Conservation (phyloP, 768 basidiomycete species). For the Boletus patriciae region DNA sequence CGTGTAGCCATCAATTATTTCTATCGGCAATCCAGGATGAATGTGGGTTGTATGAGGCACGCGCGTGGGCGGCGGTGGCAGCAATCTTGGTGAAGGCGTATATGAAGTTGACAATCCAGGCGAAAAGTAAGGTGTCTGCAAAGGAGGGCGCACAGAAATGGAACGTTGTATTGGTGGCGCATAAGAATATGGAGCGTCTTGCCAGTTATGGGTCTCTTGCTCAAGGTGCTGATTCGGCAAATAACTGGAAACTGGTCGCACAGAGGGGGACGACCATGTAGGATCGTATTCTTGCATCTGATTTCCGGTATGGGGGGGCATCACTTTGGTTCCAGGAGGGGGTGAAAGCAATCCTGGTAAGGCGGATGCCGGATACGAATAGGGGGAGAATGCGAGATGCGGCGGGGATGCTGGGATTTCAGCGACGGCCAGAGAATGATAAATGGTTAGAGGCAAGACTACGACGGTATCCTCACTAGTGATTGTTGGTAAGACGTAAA, state of each 20-base stretch:
- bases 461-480: conserved; percentile 69
- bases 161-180: conserved; percentile 47
- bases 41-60: conserved; percentile 19
- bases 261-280: conserved; percentile 8
- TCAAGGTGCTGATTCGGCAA: conserved; percentile 6
- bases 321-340: conserved; percentile 16
- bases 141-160: conserved; percentile 48
- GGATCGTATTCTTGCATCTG: conserved; percentile 10
- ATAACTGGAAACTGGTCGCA: conserved; percentile 4
- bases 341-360: conserved; percentile 27
- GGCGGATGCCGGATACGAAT: conserved; percentile 19
- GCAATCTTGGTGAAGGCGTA: conserved; percentile 21
- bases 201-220: conserved; percentile 19
- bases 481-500: conserved; percentile 10
- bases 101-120: conserved; percentile 38
- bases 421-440: conserved; percentile 63
- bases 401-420: conserved; percentile 33
- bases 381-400: conserved; percentile 12
- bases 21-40: conserved; percentile 13
- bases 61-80: conserved; percentile 33
- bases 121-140: conserved; percentile 31
- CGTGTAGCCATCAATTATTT: conserved; percentile 18
- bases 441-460: conserved; percentile 60
- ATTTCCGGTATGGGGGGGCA: conserved; percentile 11
- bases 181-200: conserved; percentile 29